phyloP scores from a whole-genome alignment of 345 rosid species.

The Gossypium stocksii region DNA sequence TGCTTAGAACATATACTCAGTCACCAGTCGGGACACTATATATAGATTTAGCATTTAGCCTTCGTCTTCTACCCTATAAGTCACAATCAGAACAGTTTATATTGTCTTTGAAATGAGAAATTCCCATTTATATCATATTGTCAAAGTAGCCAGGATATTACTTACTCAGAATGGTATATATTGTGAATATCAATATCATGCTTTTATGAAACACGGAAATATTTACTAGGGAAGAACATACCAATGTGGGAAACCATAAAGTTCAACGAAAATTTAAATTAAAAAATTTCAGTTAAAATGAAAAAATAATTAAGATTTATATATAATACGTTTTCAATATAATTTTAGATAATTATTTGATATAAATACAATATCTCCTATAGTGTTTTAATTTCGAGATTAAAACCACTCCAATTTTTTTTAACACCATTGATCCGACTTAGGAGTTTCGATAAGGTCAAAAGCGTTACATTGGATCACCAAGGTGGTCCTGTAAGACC shows the following conservation, averaged over 20 bases:
- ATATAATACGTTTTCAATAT: too few species aligned
- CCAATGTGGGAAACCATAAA: not conserved
- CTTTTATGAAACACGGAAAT: not conserved
- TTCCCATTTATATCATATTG: not conserved
- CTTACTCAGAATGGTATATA: not conserved
- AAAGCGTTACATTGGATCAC: too few species aligned
- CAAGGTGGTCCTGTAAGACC: too few species aligned
- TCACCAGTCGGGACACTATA: not conserved
- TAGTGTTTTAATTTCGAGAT: too few species aligned
- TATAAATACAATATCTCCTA: too few species aligned
- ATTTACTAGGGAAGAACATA: not conserved
- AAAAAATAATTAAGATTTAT: too few species aligned
- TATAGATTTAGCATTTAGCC: not conserved
- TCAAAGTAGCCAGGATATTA: not conserved
- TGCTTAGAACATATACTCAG: not conserved
- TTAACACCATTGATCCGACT: rapidly evolving
- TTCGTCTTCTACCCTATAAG: not conserved
- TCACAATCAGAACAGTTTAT: not conserved
- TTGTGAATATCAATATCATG: not conserved
- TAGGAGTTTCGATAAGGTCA: too few species aligned
- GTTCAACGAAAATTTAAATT: not conserved
- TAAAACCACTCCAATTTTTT: too few species aligned
- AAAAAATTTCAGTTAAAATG: too few species aligned
- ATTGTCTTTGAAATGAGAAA: not conserved
- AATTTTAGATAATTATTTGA: too few species aligned